These are phyloP conservation scores for Shiraia bambusicola DNA, from an alignment of 2,329 filamentous ascomycete species.

Conservation along the genomic window DNA sequence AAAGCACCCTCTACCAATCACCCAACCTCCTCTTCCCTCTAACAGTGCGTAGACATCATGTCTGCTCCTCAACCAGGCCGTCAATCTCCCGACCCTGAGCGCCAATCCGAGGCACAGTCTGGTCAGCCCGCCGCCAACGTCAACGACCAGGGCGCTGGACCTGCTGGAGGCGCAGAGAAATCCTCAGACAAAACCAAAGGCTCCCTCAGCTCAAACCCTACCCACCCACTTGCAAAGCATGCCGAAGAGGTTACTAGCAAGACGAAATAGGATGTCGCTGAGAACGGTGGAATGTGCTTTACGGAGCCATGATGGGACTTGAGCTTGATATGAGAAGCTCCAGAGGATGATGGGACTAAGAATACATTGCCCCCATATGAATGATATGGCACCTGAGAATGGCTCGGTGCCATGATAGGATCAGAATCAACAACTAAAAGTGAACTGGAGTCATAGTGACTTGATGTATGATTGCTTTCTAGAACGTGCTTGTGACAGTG, in stretches of 20 bases:
- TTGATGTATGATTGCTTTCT: no score
- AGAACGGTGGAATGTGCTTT: background rate
- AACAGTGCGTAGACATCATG: constrained; percentile 55
- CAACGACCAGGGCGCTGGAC: constrained; percentile 52
- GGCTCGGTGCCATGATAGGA: background rate
- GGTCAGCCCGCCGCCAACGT: constrained; percentile 60
- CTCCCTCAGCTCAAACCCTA: constrained; percentile 62
- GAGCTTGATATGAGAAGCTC: no score
- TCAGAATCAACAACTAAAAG: background rate
- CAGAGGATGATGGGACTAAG: background rate
- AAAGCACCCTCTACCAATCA: background rate
- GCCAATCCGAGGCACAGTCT: constrained; percentile 65
- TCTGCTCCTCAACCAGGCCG: constrained; percentile 66
- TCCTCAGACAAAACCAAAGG: constrained; percentile 52
- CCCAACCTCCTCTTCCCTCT: constrained; percentile 1
- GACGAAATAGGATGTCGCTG: constrained; percentile 23
- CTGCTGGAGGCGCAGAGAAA: constrained; percentile 50
- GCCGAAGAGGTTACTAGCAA: constrained; percentile 64
- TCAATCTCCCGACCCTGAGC: constrained; percentile 75
- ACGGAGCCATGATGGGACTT: background rate
- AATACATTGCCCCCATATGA: background rate
- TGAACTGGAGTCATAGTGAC: no score
- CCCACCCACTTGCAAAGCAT: constrained; percentile 62
- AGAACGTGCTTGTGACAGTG: no score
- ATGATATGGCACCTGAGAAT: no score